Conservation (phyloP, 2,329 filamentous ascomycete genomes). For the Coniochaeta ligniaria region DNA sequence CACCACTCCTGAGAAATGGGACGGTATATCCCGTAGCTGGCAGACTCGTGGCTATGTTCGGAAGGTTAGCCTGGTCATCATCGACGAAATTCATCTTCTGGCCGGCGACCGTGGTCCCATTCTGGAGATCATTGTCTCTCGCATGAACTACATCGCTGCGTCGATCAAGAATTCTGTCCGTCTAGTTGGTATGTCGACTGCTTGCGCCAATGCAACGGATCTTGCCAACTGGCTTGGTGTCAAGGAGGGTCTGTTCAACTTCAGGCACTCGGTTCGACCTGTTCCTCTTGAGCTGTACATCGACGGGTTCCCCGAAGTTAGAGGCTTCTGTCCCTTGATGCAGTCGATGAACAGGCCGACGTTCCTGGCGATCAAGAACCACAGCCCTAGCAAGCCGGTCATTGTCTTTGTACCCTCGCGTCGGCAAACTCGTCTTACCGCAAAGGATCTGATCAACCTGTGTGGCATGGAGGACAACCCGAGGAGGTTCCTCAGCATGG, state of each 20-base stretch:
- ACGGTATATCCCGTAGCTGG: slow-evolving; percentile 98
- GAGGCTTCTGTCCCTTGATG: slow-evolving; percentile 96
- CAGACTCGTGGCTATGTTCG: slow-evolving; percentile 94
- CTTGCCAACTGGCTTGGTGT: slow-evolving; percentile 95
- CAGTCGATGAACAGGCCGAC: slow-evolving; percentile 98
- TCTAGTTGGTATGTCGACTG: slow-evolving; percentile 97
- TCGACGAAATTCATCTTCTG: slow-evolving; percentile 96
- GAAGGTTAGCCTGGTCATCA: slow-evolving; percentile 92
- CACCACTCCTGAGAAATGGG: slow-evolving; percentile 99
- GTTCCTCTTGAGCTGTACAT: slow-evolving; percentile 96
- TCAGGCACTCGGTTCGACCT: slow-evolving; percentile 91
- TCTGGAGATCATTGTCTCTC: slow-evolving; percentile 88
- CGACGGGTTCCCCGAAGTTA: slow-evolving; percentile 90
- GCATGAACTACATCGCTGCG: slow-evolving; percentile 98
- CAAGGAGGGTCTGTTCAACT: slow-evolving; percentile 93
- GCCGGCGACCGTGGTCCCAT: slow-evolving; percentile 95
- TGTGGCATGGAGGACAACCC: slow-evolving; percentile 99
- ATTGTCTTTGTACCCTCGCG: slow-evolving; percentile 98
- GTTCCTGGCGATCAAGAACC: slow-evolving; percentile 91
- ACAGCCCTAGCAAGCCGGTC: slow-evolving; percentile 92
- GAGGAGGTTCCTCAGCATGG: slow-evolving; percentile 85
- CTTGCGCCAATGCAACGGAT: slow-evolving; percentile 91
- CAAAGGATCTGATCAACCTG: slow-evolving; percentile 92
- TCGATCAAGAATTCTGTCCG: slow-evolving; percentile 86
- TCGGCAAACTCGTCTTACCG: slow-evolving; percentile 87